Conservation (phyloP, 805 yeast species). For the Sugiyamaella chiloensis region DNA sequence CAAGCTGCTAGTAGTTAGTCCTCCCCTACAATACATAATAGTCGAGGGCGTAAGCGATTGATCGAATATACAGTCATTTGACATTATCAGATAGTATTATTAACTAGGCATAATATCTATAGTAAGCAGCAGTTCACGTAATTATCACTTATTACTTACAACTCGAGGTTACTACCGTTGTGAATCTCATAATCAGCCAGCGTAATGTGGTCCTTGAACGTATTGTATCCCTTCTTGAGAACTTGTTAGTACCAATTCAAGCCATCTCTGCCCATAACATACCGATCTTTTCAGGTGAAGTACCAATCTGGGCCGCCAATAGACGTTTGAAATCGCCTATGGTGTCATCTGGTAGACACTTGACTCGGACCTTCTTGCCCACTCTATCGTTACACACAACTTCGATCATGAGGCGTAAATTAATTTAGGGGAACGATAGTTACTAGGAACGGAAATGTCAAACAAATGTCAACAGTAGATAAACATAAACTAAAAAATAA, state of each 20-base stretch:
- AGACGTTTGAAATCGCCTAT: slow-evolving; percentile 88
- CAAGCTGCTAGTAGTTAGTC: too few relatives aligned
- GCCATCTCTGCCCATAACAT: slow-evolving; percentile 22
- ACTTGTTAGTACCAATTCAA: too few relatives aligned
- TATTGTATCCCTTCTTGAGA: slow-evolving; percentile 80
- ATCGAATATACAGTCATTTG: too few relatives aligned
- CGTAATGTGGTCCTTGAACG: slow-evolving; percentile 84
- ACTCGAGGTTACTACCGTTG: slow-evolving; percentile 80
- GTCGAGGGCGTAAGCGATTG: too few relatives aligned
- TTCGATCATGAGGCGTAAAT: slow-evolving; percentile 67
- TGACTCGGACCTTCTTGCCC: slow-evolving; percentile 84
- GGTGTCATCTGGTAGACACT: slow-evolving; percentile 77
- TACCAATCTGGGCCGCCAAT: slow-evolving; percentile 78
- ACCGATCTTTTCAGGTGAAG: slow-evolving; percentile 53
- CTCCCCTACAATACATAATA: too few relatives aligned
- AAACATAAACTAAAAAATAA: too few relatives aligned
- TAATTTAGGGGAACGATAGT: too few relatives aligned
- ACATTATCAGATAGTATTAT: neutral
- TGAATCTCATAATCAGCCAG: slow-evolving; percentile 94
- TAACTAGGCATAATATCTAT: slow-evolving; percentile 10
- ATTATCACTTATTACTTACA: slow-evolving; percentile 44
- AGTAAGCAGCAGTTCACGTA: neutral
- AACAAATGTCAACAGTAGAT: too few relatives aligned
- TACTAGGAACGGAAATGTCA: too few relatives aligned
- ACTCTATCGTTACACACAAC: slow-evolving; percentile 72